These are phyloP conservation scores for Lineolata rhizophorae DNA, from an alignment of 495 filamentous ascomycete genomes.

Conservation along the genomic window DNA sequence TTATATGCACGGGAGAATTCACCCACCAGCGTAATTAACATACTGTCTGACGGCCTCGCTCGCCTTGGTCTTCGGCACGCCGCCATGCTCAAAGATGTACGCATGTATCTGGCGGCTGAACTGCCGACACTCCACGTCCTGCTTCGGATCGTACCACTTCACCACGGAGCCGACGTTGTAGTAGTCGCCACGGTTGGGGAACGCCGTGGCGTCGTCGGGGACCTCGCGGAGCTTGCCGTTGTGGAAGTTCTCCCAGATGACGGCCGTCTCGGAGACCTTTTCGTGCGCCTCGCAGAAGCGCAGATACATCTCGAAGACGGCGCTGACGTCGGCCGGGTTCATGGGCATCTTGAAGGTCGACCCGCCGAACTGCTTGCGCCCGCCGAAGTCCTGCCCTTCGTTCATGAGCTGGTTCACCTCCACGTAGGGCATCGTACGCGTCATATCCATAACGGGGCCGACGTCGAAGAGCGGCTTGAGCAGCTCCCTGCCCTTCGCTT, in stretches of 20 bases:
- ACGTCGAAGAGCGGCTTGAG: constrained; percentile 16
- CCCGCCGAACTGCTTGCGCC: constrained; percentile 12
- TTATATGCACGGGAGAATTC: neutral
- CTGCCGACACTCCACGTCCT: constrained; percentile 6
- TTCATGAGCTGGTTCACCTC: constrained; percentile 9
- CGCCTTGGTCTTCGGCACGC: constrained; percentile 7
- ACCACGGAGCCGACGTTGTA: constrained; percentile 8
- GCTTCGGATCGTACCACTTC: constrained; percentile 8
- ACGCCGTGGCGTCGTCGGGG: constrained; percentile 6
- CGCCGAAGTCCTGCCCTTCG: constrained; percentile 5
- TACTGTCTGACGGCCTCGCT: constrained; percentile 18
- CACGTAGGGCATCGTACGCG: constrained; percentile 9
- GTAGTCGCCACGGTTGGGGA: constrained; percentile 11
- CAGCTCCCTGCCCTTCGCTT: constrained; percentile 19
- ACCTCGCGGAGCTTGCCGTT: constrained; percentile 7
- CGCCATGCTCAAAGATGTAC: constrained; percentile 3
- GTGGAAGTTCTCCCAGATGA: constrained; percentile 12
- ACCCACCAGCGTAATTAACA: constrained; percentile 17
- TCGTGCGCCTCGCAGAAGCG: constrained; percentile 4
- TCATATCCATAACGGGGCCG: constrained; percentile 9
- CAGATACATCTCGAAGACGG: constrained; percentile 6
- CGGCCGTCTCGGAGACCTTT: constrained; percentile 6
- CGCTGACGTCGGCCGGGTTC: constrained; percentile 6
- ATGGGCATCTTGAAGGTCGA: constrained; percentile 12
- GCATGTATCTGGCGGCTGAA: constrained; percentile 6